These are phyloP conservation scores for Chiua sp. DNA, from an alignment of 1,284 basidiomycete genomes.

Conservation along the genomic window DNA sequence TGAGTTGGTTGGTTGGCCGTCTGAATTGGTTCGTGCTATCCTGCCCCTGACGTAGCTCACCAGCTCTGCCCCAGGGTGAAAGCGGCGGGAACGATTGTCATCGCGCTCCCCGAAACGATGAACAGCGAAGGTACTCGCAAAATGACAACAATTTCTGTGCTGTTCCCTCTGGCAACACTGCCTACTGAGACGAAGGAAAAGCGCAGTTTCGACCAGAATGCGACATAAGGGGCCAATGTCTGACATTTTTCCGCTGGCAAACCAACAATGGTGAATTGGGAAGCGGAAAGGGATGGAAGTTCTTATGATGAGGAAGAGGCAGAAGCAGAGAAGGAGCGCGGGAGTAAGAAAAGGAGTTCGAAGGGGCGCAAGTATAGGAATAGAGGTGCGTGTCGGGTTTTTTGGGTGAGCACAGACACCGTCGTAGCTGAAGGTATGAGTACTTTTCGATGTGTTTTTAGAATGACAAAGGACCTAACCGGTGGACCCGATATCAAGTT, in stretches of 20 bases:
- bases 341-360: conserved; percentile 6
- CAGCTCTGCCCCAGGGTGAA: conserved; percentile 59
- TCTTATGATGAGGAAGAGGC: conserved; percentile 38
- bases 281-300: conserved; percentile 45
- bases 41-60: not conserved
- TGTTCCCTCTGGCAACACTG: conserved; percentile 72
- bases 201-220: conserved; percentile 62
- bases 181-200: conserved; percentile 36
- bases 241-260: conserved; percentile 68
- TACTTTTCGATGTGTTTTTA: not conserved
- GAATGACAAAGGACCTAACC: too few relatives aligned
- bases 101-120: conserved; percentile 53
- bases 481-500: too few relatives aligned
- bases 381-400: not conserved
- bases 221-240: conserved; percentile 83
- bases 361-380: conserved; percentile 28
- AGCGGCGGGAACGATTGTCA: conserved; percentile 64
- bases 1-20: conserved; percentile 72
- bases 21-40: conserved; percentile 63
- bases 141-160: conserved; percentile 71
- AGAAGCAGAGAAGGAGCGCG: conserved; percentile 34
- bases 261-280: conserved; percentile 26
- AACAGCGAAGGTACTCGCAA: conserved; percentile 22
- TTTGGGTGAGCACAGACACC: too few relatives aligned
- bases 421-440: too few relatives aligned